phyloP scores from a whole-genome alignment of 257 asterid genomes.

The Solanum medicagineum region DNA sequence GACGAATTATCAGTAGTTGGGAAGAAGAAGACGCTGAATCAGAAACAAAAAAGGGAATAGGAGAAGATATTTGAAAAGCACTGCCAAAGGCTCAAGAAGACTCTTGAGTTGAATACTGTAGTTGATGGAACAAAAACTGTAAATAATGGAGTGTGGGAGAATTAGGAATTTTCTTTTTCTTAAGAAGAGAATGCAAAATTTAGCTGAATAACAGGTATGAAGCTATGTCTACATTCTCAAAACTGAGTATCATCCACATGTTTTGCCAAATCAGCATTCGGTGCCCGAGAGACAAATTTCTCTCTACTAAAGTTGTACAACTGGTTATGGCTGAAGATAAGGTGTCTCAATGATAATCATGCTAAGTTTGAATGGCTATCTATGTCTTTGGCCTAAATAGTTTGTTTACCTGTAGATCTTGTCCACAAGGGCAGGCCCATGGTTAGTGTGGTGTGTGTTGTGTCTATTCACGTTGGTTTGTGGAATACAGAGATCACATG shows the following conservation, averaged over 20 bases:
- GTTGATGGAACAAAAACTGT: not conserved
- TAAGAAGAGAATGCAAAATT: not conserved
- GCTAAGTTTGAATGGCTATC: not conserved
- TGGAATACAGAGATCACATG: not conserved
- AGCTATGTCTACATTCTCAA: not conserved
- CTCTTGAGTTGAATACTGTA: not conserved
- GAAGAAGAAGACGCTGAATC: not conserved
- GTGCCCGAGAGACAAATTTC: not conserved
- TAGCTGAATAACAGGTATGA: not conserved
- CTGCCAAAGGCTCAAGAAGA: not conserved
- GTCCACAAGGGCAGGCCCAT: not conserved
- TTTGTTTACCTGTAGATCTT: not conserved
- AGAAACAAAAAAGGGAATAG: not conserved
- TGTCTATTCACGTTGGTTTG: not conserved
- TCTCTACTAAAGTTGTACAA: not conserved
- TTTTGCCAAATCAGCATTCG: not conserved
- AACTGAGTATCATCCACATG: not conserved
- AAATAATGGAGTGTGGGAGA: not conserved
- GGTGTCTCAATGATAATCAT: not conserved
- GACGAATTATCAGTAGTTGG: not conserved
- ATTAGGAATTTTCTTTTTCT: not conserved
- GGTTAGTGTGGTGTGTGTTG: not conserved
- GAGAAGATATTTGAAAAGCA: not conserved
- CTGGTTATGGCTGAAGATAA: not conserved
- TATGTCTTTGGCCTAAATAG: not conserved